Percentiles rank a stretch among this genome's conserved stretches.
phyloP scores from a whole-genome alignment of 352 stramenopile genomes.

The Pythium aristosporum region DNA sequence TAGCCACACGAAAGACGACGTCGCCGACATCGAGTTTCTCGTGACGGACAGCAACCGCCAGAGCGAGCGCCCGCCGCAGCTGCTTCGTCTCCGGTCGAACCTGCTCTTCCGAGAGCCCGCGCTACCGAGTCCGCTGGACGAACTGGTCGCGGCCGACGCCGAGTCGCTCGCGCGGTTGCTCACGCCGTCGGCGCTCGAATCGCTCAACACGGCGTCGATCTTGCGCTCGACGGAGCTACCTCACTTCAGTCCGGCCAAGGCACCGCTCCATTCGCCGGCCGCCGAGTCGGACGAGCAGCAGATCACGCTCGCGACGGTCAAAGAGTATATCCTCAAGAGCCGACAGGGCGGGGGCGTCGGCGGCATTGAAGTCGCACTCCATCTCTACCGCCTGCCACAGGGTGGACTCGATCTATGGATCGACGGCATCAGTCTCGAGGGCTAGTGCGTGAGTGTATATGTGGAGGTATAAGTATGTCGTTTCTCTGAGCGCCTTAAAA shows the following conservation, averaged over 20 bases:
- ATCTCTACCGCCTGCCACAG: constrained; percentile 25
- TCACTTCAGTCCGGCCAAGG: constrained; percentile 18
- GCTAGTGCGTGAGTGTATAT: background rate
- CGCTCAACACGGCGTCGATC: constrained; percentile 23
- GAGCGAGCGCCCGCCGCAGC: background rate
- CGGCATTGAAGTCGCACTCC: constrained; percentile 21
- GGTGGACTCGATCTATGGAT: constrained; percentile 24
- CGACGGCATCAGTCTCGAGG: constrained; percentile 20
- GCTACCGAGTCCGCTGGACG: constrained; percentile 17
- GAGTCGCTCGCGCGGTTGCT: constrained; percentile 16
- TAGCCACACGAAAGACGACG: background rate
- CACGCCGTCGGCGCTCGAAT: constrained; percentile 2
- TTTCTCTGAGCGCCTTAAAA: constrained; percentile 24
- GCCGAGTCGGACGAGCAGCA: background rate
- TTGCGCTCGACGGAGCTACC: constrained; percentile 21
- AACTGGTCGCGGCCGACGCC: constrained; percentile 12
- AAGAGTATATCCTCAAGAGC: constrained; percentile 24
- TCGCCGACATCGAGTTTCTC: constrained; percentile 22
- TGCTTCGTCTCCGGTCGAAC: constrained; percentile 16
- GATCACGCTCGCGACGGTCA: constrained; percentile 20
- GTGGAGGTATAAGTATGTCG: constrained; percentile 12
- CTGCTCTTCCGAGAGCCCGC: constrained; percentile 16
- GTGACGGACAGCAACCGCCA: constrained; percentile 10
- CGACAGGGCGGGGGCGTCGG: constrained; percentile 1
- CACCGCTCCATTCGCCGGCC: background rate